Percentiles rank a stretch among this genome's conserved stretches.
Conservation (phyloP, 345 rosid species). For the Bruguiera gymnorhiza region DNA sequence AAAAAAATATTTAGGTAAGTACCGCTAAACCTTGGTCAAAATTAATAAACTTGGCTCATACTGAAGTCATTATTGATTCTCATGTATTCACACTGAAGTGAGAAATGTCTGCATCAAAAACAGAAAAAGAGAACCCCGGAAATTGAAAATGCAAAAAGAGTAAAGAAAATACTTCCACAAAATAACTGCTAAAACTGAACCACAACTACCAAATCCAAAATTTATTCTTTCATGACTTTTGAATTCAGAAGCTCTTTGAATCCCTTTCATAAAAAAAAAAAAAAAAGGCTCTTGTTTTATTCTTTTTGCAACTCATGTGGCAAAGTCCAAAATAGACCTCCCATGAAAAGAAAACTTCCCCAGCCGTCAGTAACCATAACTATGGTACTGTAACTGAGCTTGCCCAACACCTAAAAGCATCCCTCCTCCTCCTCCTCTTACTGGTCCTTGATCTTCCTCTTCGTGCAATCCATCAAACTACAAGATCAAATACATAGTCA, state of each 20-base stretch:
- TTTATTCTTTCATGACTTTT: conserved; percentile 5
- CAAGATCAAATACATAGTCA: background rate
- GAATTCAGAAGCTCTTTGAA: background rate
- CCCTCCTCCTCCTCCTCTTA: conserved; percentile 20
- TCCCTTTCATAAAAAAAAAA: background rate
- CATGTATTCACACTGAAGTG: background rate
- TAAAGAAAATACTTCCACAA: background rate
- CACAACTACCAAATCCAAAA: conserved; percentile 2
- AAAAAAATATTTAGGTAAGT: background rate
- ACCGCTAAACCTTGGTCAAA: background rate
- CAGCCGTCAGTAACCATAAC: conserved; percentile 23
- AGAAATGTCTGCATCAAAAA: conserved; percentile 4
- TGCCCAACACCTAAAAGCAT: conserved; percentile 23
- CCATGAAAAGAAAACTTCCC: background rate
- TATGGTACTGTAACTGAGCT: conserved; percentile 41
- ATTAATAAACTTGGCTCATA: background rate
- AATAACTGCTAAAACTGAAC: conserved; percentile 7
- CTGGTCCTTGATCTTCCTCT: conserved; percentile 42
- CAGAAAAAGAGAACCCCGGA: background rate
- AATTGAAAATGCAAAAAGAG: background rate
- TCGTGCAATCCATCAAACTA: conserved; percentile 56
- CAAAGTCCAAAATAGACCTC: background rate
- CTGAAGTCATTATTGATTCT: conserved; percentile 21
- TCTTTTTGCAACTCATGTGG: background rate
- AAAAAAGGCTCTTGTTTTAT: background rate